phyloP scores from a whole-genome alignment of 2,329 filamentous ascomycete genomes.

The Trichoderma gracile region DNA sequence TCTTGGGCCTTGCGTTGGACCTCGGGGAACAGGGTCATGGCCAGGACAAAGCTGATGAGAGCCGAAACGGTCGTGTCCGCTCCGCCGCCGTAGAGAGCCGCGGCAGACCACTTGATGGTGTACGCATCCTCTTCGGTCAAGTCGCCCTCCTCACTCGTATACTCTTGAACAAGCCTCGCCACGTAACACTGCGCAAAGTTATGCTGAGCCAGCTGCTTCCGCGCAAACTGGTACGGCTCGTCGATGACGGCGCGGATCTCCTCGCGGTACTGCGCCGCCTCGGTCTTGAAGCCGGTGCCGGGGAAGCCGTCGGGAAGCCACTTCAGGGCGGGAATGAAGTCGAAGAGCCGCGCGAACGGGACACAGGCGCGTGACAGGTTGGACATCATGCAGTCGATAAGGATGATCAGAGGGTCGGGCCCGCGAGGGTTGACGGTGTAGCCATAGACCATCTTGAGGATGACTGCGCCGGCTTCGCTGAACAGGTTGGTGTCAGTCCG shows the following conservation, averaged over 20 bases:
- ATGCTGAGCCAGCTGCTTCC: neutral
- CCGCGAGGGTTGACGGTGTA: constrained; percentile 32
- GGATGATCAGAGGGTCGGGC: constrained; percentile 30
- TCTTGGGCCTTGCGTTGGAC: constrained; percentile 25
- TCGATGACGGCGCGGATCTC: neutral
- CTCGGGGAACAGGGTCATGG: constrained; percentile 26
- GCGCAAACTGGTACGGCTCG: constrained; percentile 1
- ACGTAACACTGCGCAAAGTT: neutral
- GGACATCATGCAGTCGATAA: constrained; percentile 30
- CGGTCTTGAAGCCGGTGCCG: constrained; percentile 32
- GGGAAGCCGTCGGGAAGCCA: constrained; percentile 33
- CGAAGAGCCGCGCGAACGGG: constrained; percentile 31
- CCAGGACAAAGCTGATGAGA: constrained; percentile 16
- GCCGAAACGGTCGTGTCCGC: constrained; percentile 18
- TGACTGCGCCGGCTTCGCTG: constrained; percentile 31
- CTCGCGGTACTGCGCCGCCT: neutral
- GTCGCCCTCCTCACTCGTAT: neutral
- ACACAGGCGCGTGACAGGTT: constrained; percentile 30
- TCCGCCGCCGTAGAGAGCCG: constrained; percentile 8
- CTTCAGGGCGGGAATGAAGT: constrained; percentile 31
- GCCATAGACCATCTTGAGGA: constrained; percentile 30
- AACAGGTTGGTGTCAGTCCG: neutral
- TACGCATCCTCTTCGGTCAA: neutral
- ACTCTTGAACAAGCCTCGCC: neutral
- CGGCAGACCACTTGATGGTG: constrained; percentile 14